Evolutionary conservation across 139 green algal genomes (phyloP).

Genomic region (Chlorella sp.): DNA sequence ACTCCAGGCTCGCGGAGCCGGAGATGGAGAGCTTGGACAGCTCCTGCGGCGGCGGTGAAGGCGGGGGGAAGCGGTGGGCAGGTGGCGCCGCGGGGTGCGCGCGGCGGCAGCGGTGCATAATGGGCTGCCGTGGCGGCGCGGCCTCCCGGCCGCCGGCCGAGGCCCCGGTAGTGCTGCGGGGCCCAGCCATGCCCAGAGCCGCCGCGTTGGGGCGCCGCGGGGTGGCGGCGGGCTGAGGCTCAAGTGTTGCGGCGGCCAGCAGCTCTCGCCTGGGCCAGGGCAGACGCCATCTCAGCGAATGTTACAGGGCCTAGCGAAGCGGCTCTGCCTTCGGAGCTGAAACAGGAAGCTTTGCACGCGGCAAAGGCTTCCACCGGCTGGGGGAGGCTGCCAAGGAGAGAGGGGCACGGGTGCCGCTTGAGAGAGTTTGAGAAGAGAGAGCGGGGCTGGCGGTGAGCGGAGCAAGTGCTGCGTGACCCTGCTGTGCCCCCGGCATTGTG

Average conservation of each 20-base stretch:
- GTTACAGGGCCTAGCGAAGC: not conserved
- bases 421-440: not conserved
- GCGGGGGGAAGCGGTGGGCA: not conserved
- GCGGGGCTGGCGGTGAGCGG: not conserved
- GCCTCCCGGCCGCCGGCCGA: no score
- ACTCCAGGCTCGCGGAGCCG: not conserved
- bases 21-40: conserved; percentile 25
- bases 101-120: no score
- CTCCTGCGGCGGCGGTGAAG: not conserved
- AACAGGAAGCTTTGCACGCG: not conserved
- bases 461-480: not conserved
- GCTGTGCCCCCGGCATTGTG: not conserved
- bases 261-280: not conserved
- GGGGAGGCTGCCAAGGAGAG: not conserved
- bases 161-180: no score
- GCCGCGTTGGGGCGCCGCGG: no score
- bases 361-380: not conserved
- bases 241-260: no score
- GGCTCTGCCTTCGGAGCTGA: not conserved
- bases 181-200: no score
- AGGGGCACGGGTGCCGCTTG: not conserved
- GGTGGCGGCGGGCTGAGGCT: no score
- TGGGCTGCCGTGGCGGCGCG: no score
- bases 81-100: not conserved
- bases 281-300: not conserved